Evolutionary conservation across 2,329 filamentous ascomycete species (phyloP), one percentile per base, ranked within the genome.

Genomic region (Juglanconis oblonga): DNA sequence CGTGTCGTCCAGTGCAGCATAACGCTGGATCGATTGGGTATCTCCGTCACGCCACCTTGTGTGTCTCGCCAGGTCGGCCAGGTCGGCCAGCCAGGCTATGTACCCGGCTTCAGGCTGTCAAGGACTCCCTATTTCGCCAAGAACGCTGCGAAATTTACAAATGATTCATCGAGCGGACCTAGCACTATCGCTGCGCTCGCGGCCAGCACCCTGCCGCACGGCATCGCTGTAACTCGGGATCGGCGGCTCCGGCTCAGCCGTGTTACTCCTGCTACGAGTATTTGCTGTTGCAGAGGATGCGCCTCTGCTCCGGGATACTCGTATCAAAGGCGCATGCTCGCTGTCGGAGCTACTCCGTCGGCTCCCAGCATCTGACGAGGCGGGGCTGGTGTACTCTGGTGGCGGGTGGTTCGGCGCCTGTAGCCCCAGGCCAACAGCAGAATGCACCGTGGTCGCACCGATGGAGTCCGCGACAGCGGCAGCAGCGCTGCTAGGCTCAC

Each of bases 141-240:
- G n/a, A 9, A 42, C 31, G 14, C 24, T 32, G 14, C 35, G 14
- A 24, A 50, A 48, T 33, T 35, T 5, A 24, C 29, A 44, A 8
- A 3, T 7, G 8, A 5, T 31, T 59, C 29, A 52, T 24, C 68
- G 59, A 65, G 53, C 35, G 14, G 56, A 64, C 35, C 62, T 72
- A 53, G 74, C 70, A 63, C 77, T 80, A 53, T 74, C 73, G 66
- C 77, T 79, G 62, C 77, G 73, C 57, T 79, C 76, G 54, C 77
- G 74, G 61, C 77, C 76, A 36, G 77, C 78, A 51, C 81, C 81
- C 65, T 84, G 80, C 58, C 77, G 76, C 47, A 92, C 80, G 1
- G 90, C 91, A 62, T 91, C 90, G 71, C 87, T 90, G 71, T 96
- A 96, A 68, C 86, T 93, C 2, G 91, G 91, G 64, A 95, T 92